Percentiles rank a stretch among this genome's conserved stretches.
Evolutionary conservation across 805 yeast genomes (phyloP).

Genomic region (Crinitomyces ghanaensis): DNA sequence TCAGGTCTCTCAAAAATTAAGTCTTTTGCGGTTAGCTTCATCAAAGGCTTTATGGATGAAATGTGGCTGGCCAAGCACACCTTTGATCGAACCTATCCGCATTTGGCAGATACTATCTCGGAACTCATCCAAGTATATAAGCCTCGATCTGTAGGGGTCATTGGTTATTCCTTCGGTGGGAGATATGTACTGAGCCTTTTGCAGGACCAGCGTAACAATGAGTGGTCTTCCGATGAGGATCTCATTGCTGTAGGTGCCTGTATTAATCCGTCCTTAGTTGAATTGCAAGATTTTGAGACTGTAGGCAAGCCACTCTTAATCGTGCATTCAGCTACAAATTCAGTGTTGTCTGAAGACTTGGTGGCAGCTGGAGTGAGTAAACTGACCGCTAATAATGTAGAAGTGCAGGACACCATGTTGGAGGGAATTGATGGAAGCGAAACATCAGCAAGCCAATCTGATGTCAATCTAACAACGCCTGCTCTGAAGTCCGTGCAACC

Average conservation of each 20-base stretch:
- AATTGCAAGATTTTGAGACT: slow-evolving; percentile 17
- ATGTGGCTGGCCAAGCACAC: slow-evolving; percentile 28
- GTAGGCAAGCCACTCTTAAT: slow-evolving; percentile 21
- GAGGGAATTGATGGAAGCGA: no score
- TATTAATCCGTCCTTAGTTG: slow-evolving; percentile 23
- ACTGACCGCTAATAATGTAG: slow-evolving; percentile 10
- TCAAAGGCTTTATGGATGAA: slow-evolving; percentile 25
- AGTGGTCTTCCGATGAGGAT: slow-evolving; percentile 18
- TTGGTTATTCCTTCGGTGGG: slow-evolving; percentile 27
- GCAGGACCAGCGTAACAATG: slow-evolving; percentile 16
- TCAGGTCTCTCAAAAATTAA: slow-evolving; percentile 14
- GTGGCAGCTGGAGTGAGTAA: slow-evolving; percentile 14
- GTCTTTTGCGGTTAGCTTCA: slow-evolving; percentile 17
- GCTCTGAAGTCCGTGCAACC: slow-evolving; percentile 16
- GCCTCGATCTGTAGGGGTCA: slow-evolving; percentile 20
- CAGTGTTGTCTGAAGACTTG: slow-evolving; percentile 17
- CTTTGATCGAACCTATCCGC: slow-evolving; percentile 21
- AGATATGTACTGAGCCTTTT: slow-evolving; percentile 22
- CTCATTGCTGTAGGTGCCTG: slow-evolving; percentile 20
- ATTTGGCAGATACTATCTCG: slow-evolving; percentile 17
- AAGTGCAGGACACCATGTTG: slow-evolving; percentile 12
- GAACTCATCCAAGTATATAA: slow-evolving; percentile 20
- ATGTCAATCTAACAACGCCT: slow-evolving; percentile 5
- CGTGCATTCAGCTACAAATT: slow-evolving; percentile 19
- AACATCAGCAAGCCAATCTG: slow-evolving; percentile 13